A percentile compares a stretch with the other conserved stretches of the same genome.
phyloP scores from a whole-genome alignment of 106 monocot species.

The Dioscorea dumetorum region DNA sequence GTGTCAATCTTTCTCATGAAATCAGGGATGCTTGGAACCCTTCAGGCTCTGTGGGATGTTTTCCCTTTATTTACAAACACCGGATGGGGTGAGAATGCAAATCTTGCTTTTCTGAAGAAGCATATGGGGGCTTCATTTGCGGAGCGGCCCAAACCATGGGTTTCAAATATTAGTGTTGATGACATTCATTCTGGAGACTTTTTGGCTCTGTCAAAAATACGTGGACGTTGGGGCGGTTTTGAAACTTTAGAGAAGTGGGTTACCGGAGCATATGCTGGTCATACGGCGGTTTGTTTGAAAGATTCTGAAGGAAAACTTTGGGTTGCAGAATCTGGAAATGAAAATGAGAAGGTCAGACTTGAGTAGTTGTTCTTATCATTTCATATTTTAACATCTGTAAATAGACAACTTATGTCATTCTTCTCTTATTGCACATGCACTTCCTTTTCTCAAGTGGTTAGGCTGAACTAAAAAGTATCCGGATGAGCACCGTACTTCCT shows the following conservation, averaged over 20 bases:
- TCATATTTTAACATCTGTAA: too few relatives aligned
- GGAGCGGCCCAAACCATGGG: conserved; percentile 71
- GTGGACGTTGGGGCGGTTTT: conserved; percentile 97
- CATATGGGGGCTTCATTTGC: conserved; percentile 89
- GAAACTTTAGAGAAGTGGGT: conserved; percentile 99
- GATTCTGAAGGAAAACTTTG: conserved; percentile 93
- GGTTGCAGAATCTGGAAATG: conserved; percentile 94
- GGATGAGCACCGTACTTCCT: too few relatives aligned
- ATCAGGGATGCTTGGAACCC: conserved; percentile 90
- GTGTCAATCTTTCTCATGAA: conserved; percentile 75
- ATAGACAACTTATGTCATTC: too few relatives aligned
- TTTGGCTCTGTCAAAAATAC: conserved; percentile 79
- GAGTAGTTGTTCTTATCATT: too few relatives aligned
- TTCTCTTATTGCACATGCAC: too few relatives aligned
- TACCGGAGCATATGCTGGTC: conserved; percentile 88
- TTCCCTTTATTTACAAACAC: conserved; percentile 88
- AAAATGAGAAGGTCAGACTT: conserved; percentile 71
- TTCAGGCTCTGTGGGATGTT: conserved; percentile 87
- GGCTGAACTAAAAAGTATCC: too few relatives aligned
- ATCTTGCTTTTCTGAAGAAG: conserved; percentile 81
- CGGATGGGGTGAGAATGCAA: conserved; percentile 79
- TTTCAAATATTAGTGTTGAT: conserved; percentile 64
- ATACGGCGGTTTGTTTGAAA: conserved; percentile 75
- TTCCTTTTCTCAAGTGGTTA: too few relatives aligned
- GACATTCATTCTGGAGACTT: conserved; percentile 96